Percentiles rank a stretch among this genome's conserved stretches.
phyloP scores from a whole-genome alignment of 257 asterid species.

The Nicotiana sylvestris region DNA sequence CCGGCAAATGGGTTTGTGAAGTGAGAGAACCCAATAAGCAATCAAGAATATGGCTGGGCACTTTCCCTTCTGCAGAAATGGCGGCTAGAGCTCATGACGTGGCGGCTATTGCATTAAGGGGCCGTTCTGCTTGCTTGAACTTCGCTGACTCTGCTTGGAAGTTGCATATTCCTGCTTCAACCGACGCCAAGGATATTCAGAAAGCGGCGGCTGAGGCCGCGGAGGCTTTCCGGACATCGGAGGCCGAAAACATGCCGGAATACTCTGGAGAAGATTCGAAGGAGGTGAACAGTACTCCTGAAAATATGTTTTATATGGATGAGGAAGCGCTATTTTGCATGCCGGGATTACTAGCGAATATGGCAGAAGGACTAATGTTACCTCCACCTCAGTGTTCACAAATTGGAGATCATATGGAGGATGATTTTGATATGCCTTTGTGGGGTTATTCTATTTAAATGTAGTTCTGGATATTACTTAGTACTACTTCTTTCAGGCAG shows the following conservation, averaged over 20 bases:
- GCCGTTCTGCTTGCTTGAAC: slow-evolving; percentile 52
- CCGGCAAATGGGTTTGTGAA: slow-evolving; percentile 68
- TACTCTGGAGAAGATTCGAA: neutral
- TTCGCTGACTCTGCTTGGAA: slow-evolving; percentile 64
- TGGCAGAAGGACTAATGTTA: slow-evolving; percentile 62
- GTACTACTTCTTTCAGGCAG: no score
- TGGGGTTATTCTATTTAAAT: slow-evolving; percentile 43
- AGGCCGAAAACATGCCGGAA: neutral
- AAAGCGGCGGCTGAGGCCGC: neutral
- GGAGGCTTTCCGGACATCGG: neutral
- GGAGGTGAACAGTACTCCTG: neutral
- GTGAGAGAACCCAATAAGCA: slow-evolving; percentile 63
- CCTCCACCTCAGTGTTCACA: slow-evolving; percentile 38
- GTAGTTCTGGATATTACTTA: no score
- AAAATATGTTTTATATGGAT: slow-evolving; percentile 20
- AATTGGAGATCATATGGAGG: slow-evolving; percentile 23
- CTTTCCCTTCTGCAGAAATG: slow-evolving; percentile 59
- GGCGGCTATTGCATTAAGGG: slow-evolving; percentile 52
- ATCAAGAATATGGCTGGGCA: slow-evolving; percentile 69
- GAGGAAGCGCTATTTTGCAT: slow-evolving; percentile 45
- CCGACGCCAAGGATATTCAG: slow-evolving; percentile 14
- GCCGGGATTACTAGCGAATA: neutral
- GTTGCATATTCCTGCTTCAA: slow-evolving; percentile 36
- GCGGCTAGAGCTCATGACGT: slow-evolving; percentile 80
- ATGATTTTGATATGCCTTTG: slow-evolving; percentile 31